Conservation (phyloP, 2,329 filamentous ascomycete species). For the Neopestalotiopsis sp. region DNA sequence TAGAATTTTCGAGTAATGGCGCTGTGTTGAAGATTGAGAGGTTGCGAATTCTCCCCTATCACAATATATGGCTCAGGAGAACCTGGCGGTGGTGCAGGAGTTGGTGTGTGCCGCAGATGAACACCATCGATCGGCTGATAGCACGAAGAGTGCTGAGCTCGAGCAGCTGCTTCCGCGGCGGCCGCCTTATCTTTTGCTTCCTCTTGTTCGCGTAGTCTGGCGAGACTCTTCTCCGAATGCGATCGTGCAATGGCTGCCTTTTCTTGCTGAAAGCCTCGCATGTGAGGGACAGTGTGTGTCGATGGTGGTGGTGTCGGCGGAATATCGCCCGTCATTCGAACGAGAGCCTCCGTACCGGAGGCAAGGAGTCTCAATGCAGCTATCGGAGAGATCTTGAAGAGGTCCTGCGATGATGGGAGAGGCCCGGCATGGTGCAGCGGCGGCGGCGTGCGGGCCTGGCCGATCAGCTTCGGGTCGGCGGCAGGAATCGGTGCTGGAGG, state of each 20-base stretch:
- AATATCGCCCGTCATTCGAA: slow-evolving; percentile 76
- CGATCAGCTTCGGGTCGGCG: slow-evolving; percentile 39
- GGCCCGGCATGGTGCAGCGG: slow-evolving; percentile 48
- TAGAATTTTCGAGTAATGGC: slow-evolving; percentile 93
- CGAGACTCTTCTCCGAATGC: slow-evolving; percentile 60
- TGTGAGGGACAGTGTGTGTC: slow-evolving; percentile 66
- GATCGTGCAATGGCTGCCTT: slow-evolving; percentile 65
- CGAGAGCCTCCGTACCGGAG: slow-evolving; percentile 71
- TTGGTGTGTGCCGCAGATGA: slow-evolving; percentile 45
- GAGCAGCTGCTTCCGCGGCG: slow-evolving; percentile 17
- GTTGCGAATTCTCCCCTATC: slow-evolving; percentile 72
- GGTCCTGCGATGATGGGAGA: slow-evolving; percentile 59
- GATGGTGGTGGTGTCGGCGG: slow-evolving; percentile 78
- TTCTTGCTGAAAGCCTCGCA: slow-evolving; percentile 66
- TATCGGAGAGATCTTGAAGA: slow-evolving; percentile 74
- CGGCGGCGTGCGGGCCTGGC: slow-evolving; percentile 40
- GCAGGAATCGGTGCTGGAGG: slow-evolving; percentile 44
- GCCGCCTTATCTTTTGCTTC: slow-evolving; percentile 35
- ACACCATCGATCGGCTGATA: slow-evolving; percentile 59
- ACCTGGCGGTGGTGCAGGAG: slow-evolving; percentile 32
- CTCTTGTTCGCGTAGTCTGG: slow-evolving; percentile 48
- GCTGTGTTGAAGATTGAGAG: slow-evolving; percentile 77
- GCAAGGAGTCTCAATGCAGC: slow-evolving; percentile 83
- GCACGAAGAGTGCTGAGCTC: slow-evolving; percentile 30
- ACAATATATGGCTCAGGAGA: slow-evolving; percentile 60